A percentile compares a stretch with the other conserved stretches of the same genome.
phyloP scores from a whole-genome alignment of 1,284 basidiomycete species.

The Ustilago shanxiensis region DNA sequence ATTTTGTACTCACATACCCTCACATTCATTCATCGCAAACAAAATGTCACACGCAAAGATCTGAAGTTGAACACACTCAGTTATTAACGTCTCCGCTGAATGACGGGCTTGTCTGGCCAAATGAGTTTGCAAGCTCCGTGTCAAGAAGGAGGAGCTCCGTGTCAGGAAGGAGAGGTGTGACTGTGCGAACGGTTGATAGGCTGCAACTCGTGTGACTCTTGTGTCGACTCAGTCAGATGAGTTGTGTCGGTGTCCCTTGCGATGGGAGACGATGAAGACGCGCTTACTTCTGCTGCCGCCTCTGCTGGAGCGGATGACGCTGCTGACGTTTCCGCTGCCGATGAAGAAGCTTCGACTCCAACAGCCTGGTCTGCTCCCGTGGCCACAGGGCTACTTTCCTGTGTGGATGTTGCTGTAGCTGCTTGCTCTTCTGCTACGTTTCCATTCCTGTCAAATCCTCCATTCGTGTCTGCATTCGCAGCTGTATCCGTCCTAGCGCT shows the following conservation, averaged over 20 bases:
- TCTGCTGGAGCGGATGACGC: neutral
- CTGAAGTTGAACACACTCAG: no score
- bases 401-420: neutral
- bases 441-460: neutral
- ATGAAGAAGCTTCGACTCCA: neutral
- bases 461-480: neutral
- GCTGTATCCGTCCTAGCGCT: neutral
- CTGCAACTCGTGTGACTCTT: conserved; percentile 30
- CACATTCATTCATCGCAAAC: neutral
- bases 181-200: neutral
- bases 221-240: neutral
- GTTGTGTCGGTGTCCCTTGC: no score
- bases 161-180: neutral
- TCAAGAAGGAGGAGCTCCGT: neutral
- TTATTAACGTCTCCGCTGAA: no score
- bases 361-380: neutral
- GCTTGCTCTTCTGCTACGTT: neutral
- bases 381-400: neutral
- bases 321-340: conserved; percentile 1
- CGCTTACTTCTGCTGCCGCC: neutral
- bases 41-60: neutral
- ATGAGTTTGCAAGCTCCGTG: no score
- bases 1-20: neutral
- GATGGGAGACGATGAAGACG: neutral
- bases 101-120: no score